phyloP scores from a whole-genome alignment of 2,329 filamentous ascomycete species.

The Aureobasidium sp. region DNA sequence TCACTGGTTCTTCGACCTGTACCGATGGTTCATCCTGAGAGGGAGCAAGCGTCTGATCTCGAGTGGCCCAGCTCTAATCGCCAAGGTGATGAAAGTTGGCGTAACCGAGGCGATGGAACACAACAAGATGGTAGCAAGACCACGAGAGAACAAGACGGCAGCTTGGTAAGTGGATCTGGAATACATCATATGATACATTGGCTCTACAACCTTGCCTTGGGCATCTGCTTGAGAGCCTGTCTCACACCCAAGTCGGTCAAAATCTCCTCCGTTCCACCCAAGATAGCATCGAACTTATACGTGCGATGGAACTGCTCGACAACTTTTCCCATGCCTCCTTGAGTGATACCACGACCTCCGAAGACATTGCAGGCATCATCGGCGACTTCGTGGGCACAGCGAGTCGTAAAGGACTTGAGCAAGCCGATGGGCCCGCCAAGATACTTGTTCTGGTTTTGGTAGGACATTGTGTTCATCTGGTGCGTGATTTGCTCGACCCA shows the following conservation, averaged over 20 bases:
- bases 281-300: constrained; percentile 60
- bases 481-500: constrained; percentile 81
- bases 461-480: constrained; percentile 82
- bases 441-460: constrained; percentile 64
- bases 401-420: constrained; percentile 70
- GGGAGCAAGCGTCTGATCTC: too few species aligned
- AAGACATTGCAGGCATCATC: constrained; percentile 82
- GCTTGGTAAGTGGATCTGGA: too few species aligned
- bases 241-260: constrained; percentile 72
- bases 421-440: constrained; percentile 75
- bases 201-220: constrained; percentile 67
- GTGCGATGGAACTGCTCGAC: constrained; percentile 80
- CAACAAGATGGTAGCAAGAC: too few species aligned
- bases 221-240: constrained; percentile 77
- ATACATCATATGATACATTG: too few species aligned
- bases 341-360: constrained; percentile 71
- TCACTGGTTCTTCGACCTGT: too few species aligned
- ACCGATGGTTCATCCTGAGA: too few species aligned
- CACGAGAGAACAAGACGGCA: too few species aligned
- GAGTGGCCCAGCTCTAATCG: too few species aligned
- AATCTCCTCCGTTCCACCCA: constrained; percentile 78
- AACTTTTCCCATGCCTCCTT: constrained; percentile 72
- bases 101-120: too few species aligned
- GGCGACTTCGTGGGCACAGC: constrained; percentile 72
- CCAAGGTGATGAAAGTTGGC: too few species aligned